Evolutionary conservation across 2,329 filamentous ascomycete species (phyloP).

Genomic region (Alternaria arbusti): DNA sequence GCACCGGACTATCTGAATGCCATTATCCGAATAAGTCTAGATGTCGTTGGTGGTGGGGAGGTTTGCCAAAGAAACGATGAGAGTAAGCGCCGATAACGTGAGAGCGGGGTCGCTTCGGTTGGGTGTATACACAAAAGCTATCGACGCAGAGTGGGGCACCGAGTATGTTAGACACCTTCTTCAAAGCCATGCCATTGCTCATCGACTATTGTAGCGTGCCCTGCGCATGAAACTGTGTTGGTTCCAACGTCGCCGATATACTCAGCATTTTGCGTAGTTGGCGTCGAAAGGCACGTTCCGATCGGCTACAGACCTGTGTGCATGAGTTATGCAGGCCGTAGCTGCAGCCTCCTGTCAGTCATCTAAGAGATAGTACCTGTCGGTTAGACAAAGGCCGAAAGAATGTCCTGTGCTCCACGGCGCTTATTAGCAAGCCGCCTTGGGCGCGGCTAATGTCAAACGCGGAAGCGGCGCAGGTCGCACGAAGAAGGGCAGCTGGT

Average conservation of each 20-base stretch:
- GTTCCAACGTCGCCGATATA: background rate
- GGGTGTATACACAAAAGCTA: conserved; percentile 6
- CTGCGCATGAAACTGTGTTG: background rate
- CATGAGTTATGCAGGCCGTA: background rate
- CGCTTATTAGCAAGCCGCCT: conserved; percentile 12
- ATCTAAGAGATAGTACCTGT: conserved; percentile 8
- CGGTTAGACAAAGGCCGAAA: conserved; percentile 7
- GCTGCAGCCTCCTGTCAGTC: conserved; percentile 10
- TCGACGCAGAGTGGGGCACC: conserved; percentile 1
- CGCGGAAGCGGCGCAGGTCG: conserved; percentile 19
- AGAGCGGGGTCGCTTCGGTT: conserved; percentile 19
- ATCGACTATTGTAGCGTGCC: background rate
- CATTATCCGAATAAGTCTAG: conserved; percentile 9
- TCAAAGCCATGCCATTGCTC: background rate
- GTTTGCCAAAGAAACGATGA: conserved; percentile 27
- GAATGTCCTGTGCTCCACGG: conserved; percentile 5
- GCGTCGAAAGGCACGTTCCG: background rate
- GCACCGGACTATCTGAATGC: background rate
- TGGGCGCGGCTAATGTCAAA: conserved; percentile 24
- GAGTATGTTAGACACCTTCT: conserved; percentile 1
- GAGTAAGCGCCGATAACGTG: conserved; percentile 34
- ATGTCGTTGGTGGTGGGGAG: conserved; percentile 20
- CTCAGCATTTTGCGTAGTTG: background rate
- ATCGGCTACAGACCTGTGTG: background rate
- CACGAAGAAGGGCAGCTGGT: conserved; percentile 4